Conservation (phyloP, 2,329 filamentous ascomycete species). For the Raffaelea albimanens region DNA sequence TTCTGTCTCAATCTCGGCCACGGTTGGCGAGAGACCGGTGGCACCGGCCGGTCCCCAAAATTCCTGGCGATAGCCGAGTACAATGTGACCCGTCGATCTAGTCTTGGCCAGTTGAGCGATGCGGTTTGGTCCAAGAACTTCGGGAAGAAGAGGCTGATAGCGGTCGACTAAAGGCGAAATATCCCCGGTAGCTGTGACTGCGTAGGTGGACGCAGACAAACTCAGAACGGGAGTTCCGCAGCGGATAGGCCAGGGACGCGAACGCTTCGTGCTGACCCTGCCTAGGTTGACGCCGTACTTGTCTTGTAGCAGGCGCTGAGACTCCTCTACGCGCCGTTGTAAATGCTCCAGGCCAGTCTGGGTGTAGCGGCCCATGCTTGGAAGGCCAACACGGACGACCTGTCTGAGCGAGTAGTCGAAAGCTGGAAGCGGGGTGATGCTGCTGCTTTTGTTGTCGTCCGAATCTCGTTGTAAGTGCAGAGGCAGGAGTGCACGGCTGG, state of each 20-base stretch:
- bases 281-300: background rate
- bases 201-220: slow-evolving; percentile 30
- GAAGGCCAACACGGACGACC: slow-evolving; percentile 25
- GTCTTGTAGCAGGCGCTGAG: background rate
- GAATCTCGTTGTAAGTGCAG: slow-evolving; percentile 3
- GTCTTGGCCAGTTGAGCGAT: slow-evolving; percentile 27
- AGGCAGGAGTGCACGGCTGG: slow-evolving; percentile 13
- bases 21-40: slow-evolving; percentile 12
- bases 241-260: slow-evolving; percentile 6
- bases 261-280: background rate
- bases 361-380: slow-evolving; percentile 18
- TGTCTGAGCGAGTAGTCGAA: slow-evolving; percentile 31
- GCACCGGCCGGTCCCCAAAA: slow-evolving; percentile 15
- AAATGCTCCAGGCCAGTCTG: slow-evolving; percentile 7
- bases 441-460: slow-evolving; percentile 1
- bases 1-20: slow-evolving; percentile 27
- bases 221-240: slow-evolving; percentile 24
- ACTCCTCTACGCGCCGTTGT: slow-evolving; percentile 4
- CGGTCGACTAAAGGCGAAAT: slow-evolving; percentile 22
- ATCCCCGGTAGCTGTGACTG: slow-evolving; percentile 13
- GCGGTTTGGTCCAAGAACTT: slow-evolving; percentile 25
- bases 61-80: slow-evolving; percentile 29
- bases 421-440: slow-evolving; percentile 13
- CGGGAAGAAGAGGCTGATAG: slow-evolving; percentile 29
- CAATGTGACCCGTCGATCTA: slow-evolving; percentile 27